Conservation (phyloP, 306 rosid genomes). For the Dryas alaskensis region DNA sequence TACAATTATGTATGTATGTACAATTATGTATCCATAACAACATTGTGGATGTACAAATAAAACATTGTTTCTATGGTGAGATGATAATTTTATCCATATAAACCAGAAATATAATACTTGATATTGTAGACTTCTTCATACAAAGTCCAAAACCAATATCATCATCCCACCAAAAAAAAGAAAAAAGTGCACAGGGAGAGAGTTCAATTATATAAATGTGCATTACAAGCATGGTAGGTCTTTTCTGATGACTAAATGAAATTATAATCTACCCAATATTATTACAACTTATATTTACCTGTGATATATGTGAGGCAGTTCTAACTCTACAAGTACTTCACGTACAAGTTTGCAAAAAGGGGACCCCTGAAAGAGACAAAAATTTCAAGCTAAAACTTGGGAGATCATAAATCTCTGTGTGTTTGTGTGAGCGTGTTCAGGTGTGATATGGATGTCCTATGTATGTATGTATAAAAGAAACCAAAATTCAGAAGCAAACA, state of each 20-base stretch:
- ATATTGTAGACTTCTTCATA: not conserved
- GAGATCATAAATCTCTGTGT: not conserved
- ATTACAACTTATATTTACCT: constrained; percentile 38
- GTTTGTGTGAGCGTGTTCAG: not conserved
- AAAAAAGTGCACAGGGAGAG: not conserved
- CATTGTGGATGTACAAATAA: not conserved
- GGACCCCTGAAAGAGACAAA: constrained; percentile 66
- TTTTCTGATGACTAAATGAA: not conserved
- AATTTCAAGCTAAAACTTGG: constrained; percentile 18
- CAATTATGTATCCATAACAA: not conserved
- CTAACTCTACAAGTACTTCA: constrained; percentile 85
- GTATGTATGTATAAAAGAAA: not conserved
- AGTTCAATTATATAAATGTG: not conserved
- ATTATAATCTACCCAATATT: not conserved
- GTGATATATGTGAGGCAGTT: constrained; percentile 75
- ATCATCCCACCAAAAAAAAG: not conserved
- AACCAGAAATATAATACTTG: not conserved
- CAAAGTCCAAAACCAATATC: not conserved
- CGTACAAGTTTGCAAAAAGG: constrained; percentile 98
- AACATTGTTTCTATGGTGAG: not conserved
- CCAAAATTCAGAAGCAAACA: not conserved
- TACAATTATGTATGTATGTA: not conserved
- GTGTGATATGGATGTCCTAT: not conserved
- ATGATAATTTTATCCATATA: not conserved
- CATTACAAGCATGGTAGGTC: not conserved